A percentile compares a stretch with the other conserved stretches of the same genome.
These are phyloP conservation scores for Populus hybrid DNA, from an alignment of 441 rosid genomes.

Conservation along the genomic window DNA sequence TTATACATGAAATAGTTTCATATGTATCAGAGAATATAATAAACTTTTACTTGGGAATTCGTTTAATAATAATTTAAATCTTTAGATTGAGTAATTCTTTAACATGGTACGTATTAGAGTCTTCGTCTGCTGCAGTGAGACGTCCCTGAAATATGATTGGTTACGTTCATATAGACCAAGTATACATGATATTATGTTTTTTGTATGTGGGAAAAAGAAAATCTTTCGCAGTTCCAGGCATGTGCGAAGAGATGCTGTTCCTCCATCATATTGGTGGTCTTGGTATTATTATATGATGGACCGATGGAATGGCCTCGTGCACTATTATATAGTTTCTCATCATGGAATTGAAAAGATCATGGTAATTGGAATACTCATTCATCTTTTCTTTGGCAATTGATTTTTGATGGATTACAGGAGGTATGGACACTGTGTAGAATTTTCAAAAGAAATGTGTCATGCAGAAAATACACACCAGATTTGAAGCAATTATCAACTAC, in stretches of 20 bases:
- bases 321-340: too few relatives aligned
- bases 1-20: background rate
- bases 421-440: conserved; percentile 87
- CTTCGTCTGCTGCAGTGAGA: background rate
- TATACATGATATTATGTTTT: too few relatives aligned
- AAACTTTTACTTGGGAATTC: background rate
- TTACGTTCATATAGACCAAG: too few relatives aligned
- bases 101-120: background rate
- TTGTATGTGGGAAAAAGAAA: too few relatives aligned
- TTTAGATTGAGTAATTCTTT: too few relatives aligned
- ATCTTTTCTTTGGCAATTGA: background rate
- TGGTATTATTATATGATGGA: background rate
- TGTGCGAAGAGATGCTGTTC: background rate
- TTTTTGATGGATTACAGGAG: conserved; percentile 41
- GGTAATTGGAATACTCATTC: background rate
- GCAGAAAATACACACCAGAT: conserved; percentile 48
- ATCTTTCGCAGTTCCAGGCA: background rate
- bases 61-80: background rate
- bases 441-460: conserved; percentile 53
- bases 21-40: too few relatives aligned
- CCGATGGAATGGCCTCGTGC: background rate
- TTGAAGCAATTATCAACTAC: conserved; percentile 51
- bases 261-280: background rate
- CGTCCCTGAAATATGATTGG: too few relatives aligned
- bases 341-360: too few relatives aligned